Conservation (phyloP, 2,329 filamentous ascomycete genomes). For the Aspergillus unguis region DNA sequence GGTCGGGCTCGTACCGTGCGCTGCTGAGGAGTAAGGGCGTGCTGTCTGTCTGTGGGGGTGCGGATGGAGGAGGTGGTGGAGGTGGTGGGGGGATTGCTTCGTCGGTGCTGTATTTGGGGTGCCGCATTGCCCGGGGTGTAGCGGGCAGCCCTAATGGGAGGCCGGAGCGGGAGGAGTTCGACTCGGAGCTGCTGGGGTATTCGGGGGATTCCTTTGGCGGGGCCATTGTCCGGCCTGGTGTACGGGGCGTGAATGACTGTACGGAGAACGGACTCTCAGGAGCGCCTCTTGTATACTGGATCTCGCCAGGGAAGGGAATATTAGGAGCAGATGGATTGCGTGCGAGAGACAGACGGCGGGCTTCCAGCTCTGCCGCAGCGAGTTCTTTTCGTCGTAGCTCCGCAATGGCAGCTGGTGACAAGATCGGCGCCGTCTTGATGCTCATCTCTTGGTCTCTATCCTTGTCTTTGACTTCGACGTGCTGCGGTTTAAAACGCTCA, state of each 20-base stretch:
- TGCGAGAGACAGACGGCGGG: constrained; percentile 78
- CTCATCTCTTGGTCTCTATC: constrained; percentile 21
- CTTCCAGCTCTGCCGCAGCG: constrained; percentile 81
- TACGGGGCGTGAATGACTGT: constrained; percentile 32
- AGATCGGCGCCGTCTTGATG: constrained; percentile 21
- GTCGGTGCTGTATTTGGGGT: constrained; percentile 58
- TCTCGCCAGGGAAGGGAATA: constrained; percentile 69
- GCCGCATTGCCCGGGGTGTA: constrained; percentile 85
- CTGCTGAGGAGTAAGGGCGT: constrained; percentile 36
- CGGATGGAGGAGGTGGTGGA: constrained; percentile 6
- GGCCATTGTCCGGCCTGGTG: constrained; percentile 28
- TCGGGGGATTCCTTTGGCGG: constrained; percentile 41
- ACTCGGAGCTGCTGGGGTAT: constrained; percentile 39
- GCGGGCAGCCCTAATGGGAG: constrained; percentile 74
- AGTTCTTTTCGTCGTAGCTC: constrained; percentile 69
- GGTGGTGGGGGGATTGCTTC: constrained; percentile 41
- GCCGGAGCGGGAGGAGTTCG: constrained; percentile 43
- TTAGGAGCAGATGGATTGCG: constrained; percentile 73
- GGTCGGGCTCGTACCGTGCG: constrained; percentile 38
- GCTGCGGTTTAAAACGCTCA: constrained; percentile 1
- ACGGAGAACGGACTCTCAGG: constrained; percentile 44
- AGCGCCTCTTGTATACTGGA: constrained; percentile 40
- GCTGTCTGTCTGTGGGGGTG: constrained; percentile 54
- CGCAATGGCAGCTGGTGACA: constrained; percentile 45
- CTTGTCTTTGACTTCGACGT: not conserved